Evolutionary conservation across 2,329 filamentous ascomycete genomes (phyloP), one percentile per base, ranked within the genome.

Genomic region (Penicillium sp.): DNA sequence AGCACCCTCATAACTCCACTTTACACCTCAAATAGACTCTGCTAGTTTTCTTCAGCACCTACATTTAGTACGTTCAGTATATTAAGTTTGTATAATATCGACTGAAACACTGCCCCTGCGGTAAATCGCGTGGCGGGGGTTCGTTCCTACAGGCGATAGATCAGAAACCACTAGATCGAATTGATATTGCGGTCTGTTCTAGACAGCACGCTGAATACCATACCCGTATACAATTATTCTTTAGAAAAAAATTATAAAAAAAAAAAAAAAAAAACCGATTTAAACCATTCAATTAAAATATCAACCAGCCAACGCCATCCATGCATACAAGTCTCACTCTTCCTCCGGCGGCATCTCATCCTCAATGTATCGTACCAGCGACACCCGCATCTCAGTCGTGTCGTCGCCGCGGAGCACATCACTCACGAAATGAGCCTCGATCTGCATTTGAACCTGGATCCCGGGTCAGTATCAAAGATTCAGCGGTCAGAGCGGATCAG

Each of bases 301-400:
- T 37, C 48, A 18, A 29, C 37, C 52, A 46, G 14, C 55, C 49
- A 68, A 69, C 68, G 65, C 68, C 68, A 40, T 40, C 18, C 5
- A 49, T 50, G 34, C 21, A 48, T 23, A 26, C 28, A 19, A 47
- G 19, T n/a, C 33, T 49, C 52, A 97, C 70, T 99, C 94, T 70
- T 99, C 94, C 72, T 97, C 94, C 8, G 91, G 92, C 19, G 94
- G 94, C 79, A 99, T 86, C 77, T 99, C 94, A 71, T 99, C 94
- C 70, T 99, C 94, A 65, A 99, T 96, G 71, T 96, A 97, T 66
- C 93, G 85, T 67, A 97, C 85, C 66, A 99, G 77, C 24, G 91
- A 91, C 68, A 99, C 88, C 68, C 93, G 84, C 90, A 99, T 97
- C 80, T 99, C 94, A 1, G 94, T 99, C 16, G 90, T 93, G 71